A percentile compares a stretch with the other conserved stretches of the same genome.
Evolutionary conservation across 2,329 filamentous ascomycete species (phyloP).

Genomic region (Trichoderma sp.): DNA sequence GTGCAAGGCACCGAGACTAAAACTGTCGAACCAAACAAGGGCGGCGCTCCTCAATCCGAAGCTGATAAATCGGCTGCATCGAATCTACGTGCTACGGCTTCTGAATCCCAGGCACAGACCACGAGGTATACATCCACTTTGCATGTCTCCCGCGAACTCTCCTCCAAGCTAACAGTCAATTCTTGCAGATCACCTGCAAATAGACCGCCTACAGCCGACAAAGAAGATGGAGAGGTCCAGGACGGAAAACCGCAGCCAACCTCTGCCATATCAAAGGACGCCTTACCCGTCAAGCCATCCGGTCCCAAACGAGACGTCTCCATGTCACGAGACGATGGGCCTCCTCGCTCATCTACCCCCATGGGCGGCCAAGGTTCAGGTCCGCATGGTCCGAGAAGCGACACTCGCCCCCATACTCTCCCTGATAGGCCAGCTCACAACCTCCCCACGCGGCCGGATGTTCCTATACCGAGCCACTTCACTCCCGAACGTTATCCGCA

Average conservation of each 20-base stretch:
- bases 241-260: constrained; percentile 48
- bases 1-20: constrained; percentile 31
- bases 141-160: constrained; percentile 13
- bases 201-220: constrained; percentile 47
- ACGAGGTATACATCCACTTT: constrained; percentile 40
- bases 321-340: constrained; percentile 34
- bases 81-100: constrained; percentile 60
- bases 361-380: constrained; percentile 30
- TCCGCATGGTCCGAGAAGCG: constrained; percentile 34
- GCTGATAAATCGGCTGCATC: constrained; percentile 39
- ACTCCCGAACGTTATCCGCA: constrained; percentile 51
- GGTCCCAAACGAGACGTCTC: constrained; percentile 35
- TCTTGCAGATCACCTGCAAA: constrained; percentile 29
- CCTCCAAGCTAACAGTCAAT: constrained; percentile 28
- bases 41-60: constrained; percentile 37
- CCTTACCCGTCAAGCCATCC: constrained; percentile 40
- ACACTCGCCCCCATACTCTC: constrained; percentile 42
- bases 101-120: constrained; percentile 63
- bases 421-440: constrained; percentile 44
- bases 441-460: constrained; percentile 62
- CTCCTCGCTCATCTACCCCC: constrained; percentile 37
- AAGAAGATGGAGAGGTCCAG: constrained; percentile 74
- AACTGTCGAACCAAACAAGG: constrained; percentile 32
- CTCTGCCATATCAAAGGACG: constrained; percentile 37
- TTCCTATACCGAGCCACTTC: constrained; percentile 55